Conservation (phyloP, 139 green algal species). For the Chlorokybus atmophyticus region DNA sequence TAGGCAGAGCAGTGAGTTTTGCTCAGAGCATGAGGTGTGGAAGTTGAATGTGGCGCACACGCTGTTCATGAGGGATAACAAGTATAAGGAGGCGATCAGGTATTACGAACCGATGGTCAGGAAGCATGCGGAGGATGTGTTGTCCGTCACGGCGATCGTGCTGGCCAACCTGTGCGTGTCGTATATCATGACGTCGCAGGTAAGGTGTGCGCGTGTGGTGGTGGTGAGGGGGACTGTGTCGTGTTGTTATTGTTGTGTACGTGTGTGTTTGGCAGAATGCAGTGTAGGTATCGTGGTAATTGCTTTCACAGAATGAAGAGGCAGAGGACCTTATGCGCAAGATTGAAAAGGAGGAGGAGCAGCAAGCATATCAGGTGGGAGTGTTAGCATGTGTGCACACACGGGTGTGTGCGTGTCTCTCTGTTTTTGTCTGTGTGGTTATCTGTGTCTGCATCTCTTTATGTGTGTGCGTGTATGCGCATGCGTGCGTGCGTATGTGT, state of each 20-base stretch:
- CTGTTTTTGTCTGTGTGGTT: no score
- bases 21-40: conserved; percentile 65
- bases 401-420: no score
- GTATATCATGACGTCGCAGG: conserved; percentile 68
- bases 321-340: conserved; percentile 77
- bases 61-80: conserved; percentile 57
- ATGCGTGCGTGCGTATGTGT: no score
- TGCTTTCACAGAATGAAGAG: conserved; percentile 74
- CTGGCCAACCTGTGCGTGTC: conserved; percentile 84
- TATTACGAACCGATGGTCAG: conserved; percentile 62
- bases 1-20: conserved; percentile 66
- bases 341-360: conserved; percentile 67
- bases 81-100: conserved; percentile 58
- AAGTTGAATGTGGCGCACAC: conserved; percentile 77
- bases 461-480: background rate
- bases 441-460: no score
- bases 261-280: no score
- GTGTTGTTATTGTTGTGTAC: no score
- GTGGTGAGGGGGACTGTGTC: no score
- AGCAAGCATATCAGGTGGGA: background rate
- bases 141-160: conserved; percentile 63
- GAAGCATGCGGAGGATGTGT: conserved; percentile 40
- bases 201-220: background rate
- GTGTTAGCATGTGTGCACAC: no score
- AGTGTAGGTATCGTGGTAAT: no score